A percentile compares a stretch with the other conserved stretches of the same genome.
Evolutionary conservation across 148 eudicot genomes (phyloP).

Genomic region (Spergularia marina): DNA sequence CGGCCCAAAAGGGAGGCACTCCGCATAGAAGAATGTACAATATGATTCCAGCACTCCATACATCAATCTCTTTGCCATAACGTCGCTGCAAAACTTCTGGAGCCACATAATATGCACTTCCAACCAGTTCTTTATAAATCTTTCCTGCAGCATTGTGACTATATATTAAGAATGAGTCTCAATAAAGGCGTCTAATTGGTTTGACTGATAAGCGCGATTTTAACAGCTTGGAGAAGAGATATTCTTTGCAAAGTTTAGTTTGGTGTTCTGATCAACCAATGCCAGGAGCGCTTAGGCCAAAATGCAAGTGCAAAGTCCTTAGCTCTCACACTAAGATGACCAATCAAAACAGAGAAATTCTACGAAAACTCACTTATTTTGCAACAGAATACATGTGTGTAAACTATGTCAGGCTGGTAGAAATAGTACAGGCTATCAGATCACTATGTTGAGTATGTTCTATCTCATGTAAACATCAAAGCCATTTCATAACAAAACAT

Average conservation of each 20-base stretch:
- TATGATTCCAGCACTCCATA: constrained; percentile 96
- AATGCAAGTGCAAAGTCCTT: no score
- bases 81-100: constrained; percentile 69
- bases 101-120: constrained; percentile 86
- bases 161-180: not conserved
- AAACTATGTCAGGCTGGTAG: no score
- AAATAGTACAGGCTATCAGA: no score
- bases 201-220: not conserved
- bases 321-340: no score
- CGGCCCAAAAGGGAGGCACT: constrained; percentile 89
- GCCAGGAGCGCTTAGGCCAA: no score
- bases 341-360: no score
- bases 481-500: no score
- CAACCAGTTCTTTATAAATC: constrained; percentile 56
- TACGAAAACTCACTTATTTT: no score
- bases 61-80: constrained; percentile 88
- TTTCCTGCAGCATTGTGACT: constrained; percentile 41
- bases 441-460: no score
- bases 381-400: no score
- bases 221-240: not conserved
- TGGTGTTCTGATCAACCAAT: no score
- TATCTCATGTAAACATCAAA: no score
- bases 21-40: constrained; percentile 83
- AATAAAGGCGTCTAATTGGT: not conserved
- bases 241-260: not conserved